phyloP scores from a whole-genome alignment of 345 rosid genomes.

The Mangifera indica region DNA sequence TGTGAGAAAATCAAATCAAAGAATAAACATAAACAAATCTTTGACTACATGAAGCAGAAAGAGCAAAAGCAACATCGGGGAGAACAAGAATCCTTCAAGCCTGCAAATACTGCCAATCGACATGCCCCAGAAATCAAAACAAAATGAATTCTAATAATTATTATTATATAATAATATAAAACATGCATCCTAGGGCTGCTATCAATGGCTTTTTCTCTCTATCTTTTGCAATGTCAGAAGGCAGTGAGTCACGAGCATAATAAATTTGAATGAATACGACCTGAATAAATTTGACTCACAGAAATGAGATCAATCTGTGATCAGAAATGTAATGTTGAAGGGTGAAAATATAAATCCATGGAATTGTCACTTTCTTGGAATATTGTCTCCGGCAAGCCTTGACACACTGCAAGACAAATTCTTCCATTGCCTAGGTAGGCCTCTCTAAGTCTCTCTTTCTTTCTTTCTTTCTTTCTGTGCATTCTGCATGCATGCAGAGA shows the following conservation, averaged over 20 bases:
- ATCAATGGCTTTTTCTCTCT: neutral
- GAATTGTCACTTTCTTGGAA: slow-evolving; percentile 12
- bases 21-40: too few species aligned
- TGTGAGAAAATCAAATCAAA: too few species aligned
- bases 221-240: neutral
- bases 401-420: slow-evolving; percentile 6
- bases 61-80: too few species aligned
- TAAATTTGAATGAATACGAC: neutral
- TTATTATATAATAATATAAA: neutral
- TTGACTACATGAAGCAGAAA: too few species aligned
- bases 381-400: neutral
- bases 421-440: neutral
- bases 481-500: slow-evolving; percentile 8
- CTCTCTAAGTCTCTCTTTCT: neutral
- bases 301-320: neutral
- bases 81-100: too few species aligned
- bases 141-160: neutral
- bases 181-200: neutral
- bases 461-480: neutral
- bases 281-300: neutral
- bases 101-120: too few species aligned
- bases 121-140: neutral
- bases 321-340: slow-evolving; percentile 6
- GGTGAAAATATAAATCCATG: neutral
- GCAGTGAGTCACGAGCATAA: slow-evolving; percentile 20